Conservation (phyloP, 306 rosid species). For the Mucuna pruriens region DNA sequence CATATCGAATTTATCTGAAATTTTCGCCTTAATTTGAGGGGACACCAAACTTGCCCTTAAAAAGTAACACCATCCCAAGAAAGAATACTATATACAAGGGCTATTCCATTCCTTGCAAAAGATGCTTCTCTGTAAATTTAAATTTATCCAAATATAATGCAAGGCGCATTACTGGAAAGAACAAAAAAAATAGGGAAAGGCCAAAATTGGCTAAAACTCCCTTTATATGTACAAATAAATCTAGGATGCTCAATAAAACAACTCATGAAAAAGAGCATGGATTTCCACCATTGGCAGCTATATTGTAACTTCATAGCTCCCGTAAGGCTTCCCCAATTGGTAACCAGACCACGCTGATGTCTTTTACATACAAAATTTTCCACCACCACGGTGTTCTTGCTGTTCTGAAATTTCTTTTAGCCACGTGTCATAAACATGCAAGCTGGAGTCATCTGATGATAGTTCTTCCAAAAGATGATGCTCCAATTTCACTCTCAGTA, state of each 20-base stretch:
- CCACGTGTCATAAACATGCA: background rate
- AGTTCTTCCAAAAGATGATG: slow-evolving; percentile 86
- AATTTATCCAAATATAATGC: slow-evolving; percentile 23
- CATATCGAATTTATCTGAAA: background rate
- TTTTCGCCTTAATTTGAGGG: background rate
- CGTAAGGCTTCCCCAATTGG: slow-evolving; percentile 1
- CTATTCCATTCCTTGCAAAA: background rate
- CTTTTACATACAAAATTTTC: slow-evolving; percentile 29
- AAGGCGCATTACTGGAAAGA: slow-evolving; percentile 25
- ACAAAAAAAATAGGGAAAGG: background rate
- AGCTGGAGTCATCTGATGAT: slow-evolving; percentile 59
- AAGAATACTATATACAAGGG: slow-evolving; percentile 27
- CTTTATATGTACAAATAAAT: slow-evolving; percentile 17
- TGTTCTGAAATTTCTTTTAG: slow-evolving; percentile 2
- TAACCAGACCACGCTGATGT: slow-evolving; percentile 26
- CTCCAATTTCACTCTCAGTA: slow-evolving; percentile 84
- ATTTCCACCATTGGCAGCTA: background rate
- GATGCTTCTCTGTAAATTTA: background rate
- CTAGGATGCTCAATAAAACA: slow-evolving; percentile 10
- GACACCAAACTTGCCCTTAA: too few species aligned
- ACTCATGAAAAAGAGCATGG: background rate
- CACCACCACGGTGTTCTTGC: background rate
- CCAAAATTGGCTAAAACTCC: slow-evolving; percentile 13
- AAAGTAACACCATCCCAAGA: background rate
- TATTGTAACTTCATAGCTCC: slow-evolving; percentile 25